These are phyloP conservation scores for Aureobasidium sp. DNA, from an alignment of 2,329 filamentous ascomycete genomes.

Conservation along the genomic window DNA sequence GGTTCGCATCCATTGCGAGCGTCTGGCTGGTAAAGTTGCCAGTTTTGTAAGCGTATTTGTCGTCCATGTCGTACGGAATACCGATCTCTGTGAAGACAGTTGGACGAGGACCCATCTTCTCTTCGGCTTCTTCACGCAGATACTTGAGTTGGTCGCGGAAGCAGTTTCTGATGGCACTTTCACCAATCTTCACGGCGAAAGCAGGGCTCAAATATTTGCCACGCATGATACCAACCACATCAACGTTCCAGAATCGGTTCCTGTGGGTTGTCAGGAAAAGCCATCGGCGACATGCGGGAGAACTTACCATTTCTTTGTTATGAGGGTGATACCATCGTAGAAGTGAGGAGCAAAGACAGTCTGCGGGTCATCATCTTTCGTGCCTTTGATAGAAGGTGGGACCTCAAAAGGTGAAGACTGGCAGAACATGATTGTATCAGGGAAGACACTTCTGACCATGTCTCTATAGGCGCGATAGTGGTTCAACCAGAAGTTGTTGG, in stretches of 20 bases:
- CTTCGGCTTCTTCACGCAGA: slow-evolving; percentile 76
- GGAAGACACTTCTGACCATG: slow-evolving; percentile 66
- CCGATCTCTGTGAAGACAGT: slow-evolving; percentile 91
- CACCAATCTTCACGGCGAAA: slow-evolving; percentile 86
- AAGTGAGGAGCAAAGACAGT: slow-evolving; percentile 94
- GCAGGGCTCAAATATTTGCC: slow-evolving; percentile 82
- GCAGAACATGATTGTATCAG: slow-evolving; percentile 77
- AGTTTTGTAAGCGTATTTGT: slow-evolving; percentile 89
- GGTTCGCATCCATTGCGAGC: slow-evolving; percentile 89
- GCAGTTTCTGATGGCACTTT: slow-evolving; percentile 89
- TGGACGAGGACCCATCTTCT: slow-evolving; percentile 80
- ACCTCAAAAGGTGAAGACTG: slow-evolving; percentile 90
- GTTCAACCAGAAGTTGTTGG: slow-evolving; percentile 83
- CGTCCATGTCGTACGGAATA: slow-evolving; percentile 98
- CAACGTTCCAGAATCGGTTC: slow-evolving; percentile 94
- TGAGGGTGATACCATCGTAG: slow-evolving; percentile 91
- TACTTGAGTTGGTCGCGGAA: slow-evolving; percentile 78
- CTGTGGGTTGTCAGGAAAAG: slow-evolving; percentile 25
- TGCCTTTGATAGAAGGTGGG: slow-evolving; percentile 79
- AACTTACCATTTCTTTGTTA: slow-evolving; percentile 85
- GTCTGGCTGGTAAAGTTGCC: slow-evolving; percentile 92
- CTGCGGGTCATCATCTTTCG: slow-evolving; percentile 75
- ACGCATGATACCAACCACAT: slow-evolving; percentile 83
- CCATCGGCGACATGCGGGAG: no score
- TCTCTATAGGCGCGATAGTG: slow-evolving; percentile 71